phyloP scores from a whole-genome alignment of 2,329 filamentous ascomycete species.

The Ascochyta fabae region DNA sequence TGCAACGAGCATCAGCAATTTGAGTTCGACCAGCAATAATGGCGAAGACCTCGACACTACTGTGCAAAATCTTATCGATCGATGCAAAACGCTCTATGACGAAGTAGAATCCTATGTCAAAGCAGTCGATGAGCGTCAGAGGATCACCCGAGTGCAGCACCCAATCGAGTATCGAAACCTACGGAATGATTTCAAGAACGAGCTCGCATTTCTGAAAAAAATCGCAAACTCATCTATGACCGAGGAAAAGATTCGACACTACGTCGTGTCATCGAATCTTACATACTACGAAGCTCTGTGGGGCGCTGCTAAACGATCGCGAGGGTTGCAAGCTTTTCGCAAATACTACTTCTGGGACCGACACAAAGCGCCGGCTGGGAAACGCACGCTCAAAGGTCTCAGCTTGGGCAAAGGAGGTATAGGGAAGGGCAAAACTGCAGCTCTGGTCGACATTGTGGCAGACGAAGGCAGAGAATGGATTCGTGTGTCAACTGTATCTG shows the following conservation, averaged over 20 bases:
- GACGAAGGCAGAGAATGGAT: constrained; percentile 70
- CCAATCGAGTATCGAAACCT: constrained; percentile 45
- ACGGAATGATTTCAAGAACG: constrained; percentile 46
- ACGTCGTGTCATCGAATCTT: constrained; percentile 69
- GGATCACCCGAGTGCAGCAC: constrained; percentile 42
- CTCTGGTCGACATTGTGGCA: constrained; percentile 69
- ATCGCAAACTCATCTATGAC: constrained; percentile 31
- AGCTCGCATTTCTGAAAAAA: constrained; percentile 43
- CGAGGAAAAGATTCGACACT: constrained; percentile 54
- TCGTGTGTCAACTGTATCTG: constrained; percentile 70
- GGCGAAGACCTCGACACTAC: constrained; percentile 30
- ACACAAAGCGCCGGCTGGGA: constrained; percentile 24
- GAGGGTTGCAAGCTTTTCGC: constrained; percentile 62
- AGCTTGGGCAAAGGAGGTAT: constrained; percentile 41
- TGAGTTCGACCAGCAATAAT: not conserved
- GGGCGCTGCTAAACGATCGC: constrained; percentile 65
- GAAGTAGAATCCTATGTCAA: constrained; percentile 53
- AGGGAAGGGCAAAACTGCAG: constrained; percentile 56
- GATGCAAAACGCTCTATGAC: constrained; percentile 47
- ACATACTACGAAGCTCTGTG: constrained; percentile 70
- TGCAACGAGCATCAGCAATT: constrained; percentile 5
- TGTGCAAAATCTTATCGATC: constrained; percentile 43
- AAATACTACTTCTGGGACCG: constrained; percentile 47
- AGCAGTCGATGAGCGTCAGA: constrained; percentile 42
- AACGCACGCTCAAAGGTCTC: constrained; percentile 34